A percentile compares a stretch with the other conserved stretches of the same genome.
Evolutionary conservation across 495 filamentous ascomycete genomes (phyloP).

Genomic region (Penicillium canariense): DNA sequence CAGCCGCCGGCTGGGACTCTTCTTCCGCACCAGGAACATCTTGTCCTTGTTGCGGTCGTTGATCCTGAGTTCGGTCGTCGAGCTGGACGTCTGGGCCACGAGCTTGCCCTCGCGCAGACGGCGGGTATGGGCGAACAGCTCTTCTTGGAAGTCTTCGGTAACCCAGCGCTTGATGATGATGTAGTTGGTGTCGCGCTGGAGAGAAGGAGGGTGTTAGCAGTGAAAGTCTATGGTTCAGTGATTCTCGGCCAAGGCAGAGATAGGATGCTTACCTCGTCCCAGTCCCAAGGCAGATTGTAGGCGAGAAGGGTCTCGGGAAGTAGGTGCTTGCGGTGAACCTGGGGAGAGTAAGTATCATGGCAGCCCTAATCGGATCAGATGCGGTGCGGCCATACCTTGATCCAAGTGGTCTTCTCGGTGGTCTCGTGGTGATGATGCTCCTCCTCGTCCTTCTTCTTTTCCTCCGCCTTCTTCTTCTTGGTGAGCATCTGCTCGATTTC

Average conservation of each 20-base stretch:
- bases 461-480: conserved; percentile 55
- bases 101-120: conserved; percentile 55
- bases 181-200: conserved; percentile 60
- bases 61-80: conserved; percentile 48
- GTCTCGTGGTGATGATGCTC: conserved; percentile 46
- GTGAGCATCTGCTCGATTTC: conserved; percentile 57
- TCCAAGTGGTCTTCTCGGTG: conserved; percentile 48
- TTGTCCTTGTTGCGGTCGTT: conserved; percentile 53
- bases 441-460: conserved; percentile 43
- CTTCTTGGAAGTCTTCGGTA: conserved; percentile 65
- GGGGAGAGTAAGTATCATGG: conserved; percentile 11
- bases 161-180: conserved; percentile 78
- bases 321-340: conserved; percentile 51
- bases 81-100: conserved; percentile 42
- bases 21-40: conserved; percentile 63
- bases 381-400: conserved; percentile 40
- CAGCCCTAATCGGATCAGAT: not conserved
- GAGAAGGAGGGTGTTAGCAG: not conserved
- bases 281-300: conserved; percentile 51
- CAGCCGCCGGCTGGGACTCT: conserved; percentile 40
- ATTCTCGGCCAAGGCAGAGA: not conserved
- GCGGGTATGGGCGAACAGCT: conserved; percentile 70
- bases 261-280: conserved; percentile 41
- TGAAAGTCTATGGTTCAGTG: not conserved
- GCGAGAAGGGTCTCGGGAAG: conserved; percentile 49